Evolutionary conservation across 768 basidiomycete species (phyloP), one percentile per base, ranked within the genome.

Genomic region (Cyclocybe cylindracea): DNA sequence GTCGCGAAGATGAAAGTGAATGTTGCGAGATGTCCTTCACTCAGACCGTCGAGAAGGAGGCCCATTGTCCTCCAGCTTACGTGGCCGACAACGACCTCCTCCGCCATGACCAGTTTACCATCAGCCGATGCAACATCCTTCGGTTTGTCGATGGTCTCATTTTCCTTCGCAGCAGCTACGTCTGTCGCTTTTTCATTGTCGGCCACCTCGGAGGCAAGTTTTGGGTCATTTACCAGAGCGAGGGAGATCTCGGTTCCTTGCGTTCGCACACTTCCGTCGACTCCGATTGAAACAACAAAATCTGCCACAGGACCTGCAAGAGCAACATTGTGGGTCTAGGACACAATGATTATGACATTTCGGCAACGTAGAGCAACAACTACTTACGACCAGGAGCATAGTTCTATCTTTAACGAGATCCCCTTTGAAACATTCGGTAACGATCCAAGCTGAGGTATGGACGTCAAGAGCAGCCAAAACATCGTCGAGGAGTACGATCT

Each of bases 331-430:
- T 75, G 74, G 4, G 73, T 73, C 76, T 75, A 40, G 40, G 31
- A 47, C 11, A 19, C 31, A 24, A 5, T 24, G 24, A 5, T 24
- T 24, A 24, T 24, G 24, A 24, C 4, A 24, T 24, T 24, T 14
- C 3, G 5, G 35, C 8, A 11, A 35, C 50, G 6, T n/a, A 52
- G 18, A 35, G 24, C 19, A 16, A 37, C 10, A 31, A 8, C 8
- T 8, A 64, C 74, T 48, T 57, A 81, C 81, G 35, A 95, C 93
- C 29, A 97, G 77, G 41, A 96, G 78, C 47, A 94, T 72, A 1
- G 94, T 95, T 43, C 93, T 79, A 10, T 79, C 83, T 18, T 72
- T 67, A 63, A 92, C 76, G 39, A 95, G 70, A 37, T 87, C 84
- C 10, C 94, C 93, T 50, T 77, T 76, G 40, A 97, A 75, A 60